These are phyloP conservation scores for Magnaporthiopsis poae DNA, from an alignment of 2,329 filamentous ascomycete genomes.

Conservation along the genomic window DNA sequence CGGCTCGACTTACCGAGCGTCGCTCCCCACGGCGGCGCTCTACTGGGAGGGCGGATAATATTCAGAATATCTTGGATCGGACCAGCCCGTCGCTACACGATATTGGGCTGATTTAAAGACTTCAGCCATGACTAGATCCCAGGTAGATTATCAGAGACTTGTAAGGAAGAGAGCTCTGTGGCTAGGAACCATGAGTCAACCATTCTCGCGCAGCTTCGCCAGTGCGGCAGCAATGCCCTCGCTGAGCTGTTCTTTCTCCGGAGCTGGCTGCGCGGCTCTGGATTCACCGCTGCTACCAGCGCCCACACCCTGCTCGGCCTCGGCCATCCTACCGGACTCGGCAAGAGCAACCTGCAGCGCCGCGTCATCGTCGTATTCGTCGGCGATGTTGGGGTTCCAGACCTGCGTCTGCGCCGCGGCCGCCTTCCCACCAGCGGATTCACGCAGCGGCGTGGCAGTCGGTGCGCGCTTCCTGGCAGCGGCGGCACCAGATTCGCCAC, in stretches of 20 bases:
- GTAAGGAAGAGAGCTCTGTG: too few species aligned
- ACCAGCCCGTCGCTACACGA: too few species aligned
- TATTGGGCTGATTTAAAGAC: too few species aligned
- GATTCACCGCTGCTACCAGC: conserved; percentile 9
- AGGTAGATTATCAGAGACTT: too few species aligned
- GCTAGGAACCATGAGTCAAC: conserved; percentile 13
- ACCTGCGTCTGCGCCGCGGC: conserved; percentile 25
- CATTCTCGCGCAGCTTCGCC: conserved; percentile 44
- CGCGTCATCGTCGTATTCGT: conserved; percentile 39
- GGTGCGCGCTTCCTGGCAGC: conserved; percentile 15
- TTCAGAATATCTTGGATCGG: too few species aligned
- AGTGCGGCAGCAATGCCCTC: conserved; percentile 53
- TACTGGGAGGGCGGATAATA: too few species aligned
- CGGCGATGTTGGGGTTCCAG: conserved; percentile 25
- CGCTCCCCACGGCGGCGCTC: too few species aligned
- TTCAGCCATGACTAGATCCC: too few species aligned
- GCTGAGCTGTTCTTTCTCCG: conserved; percentile 35
- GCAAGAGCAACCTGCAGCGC: conserved; percentile 38
- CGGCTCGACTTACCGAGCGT: not conserved
- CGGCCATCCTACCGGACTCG: conserved; percentile 33
- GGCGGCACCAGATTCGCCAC: too few species aligned
- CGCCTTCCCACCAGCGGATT: conserved; percentile 22
- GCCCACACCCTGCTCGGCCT: conserved; percentile 13
- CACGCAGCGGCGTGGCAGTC: conserved; percentile 26
- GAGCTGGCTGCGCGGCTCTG: conserved; percentile 8